Evolutionary conservation across 2,329 filamentous ascomycete species (phyloP), one percentile per base, ranked within the genome.

Genomic region (Ampelomyces quisqualis): DNA sequence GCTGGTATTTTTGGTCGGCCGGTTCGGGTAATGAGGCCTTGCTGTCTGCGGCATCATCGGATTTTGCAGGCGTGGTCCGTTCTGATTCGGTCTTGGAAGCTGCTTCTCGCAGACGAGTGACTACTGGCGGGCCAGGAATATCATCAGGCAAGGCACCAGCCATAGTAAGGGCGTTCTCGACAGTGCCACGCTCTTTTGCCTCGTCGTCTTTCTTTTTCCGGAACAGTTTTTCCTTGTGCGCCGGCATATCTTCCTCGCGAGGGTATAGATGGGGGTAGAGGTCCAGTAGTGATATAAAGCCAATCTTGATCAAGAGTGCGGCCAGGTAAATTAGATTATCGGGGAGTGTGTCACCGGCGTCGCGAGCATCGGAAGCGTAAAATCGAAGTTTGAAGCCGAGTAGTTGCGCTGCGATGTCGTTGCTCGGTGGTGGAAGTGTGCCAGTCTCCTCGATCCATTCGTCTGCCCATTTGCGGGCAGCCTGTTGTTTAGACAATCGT

Each of bases 331-430:
- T 88, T 3, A 98, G 77, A 56, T 98, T 98, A 26, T 93, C 88
- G 0, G 93, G 93, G 2, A 97, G 76, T 2, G 84, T 77, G 58
- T 97, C 93, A 1, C 79, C 74, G 38, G 83, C 78, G 45, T 88
- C 82, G 40, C 91, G 81, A 23, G 86, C 83, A 19, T 84, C 76
- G 0, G 89, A 94, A 27, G 88, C 86, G 63, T 98, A 98, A 68
- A 95, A 98, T 10, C 88, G 87, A 35, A 98, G 79, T 70, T 98
- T 98, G 77, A 98, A 98, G 3, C 93, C 93, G 10, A 98, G 82
- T 3, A 98, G 78, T 65, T 97, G 93, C 20, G 94, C 94, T 1
- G 93, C 93, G 44, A 94, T 88, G 29, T 85, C 82, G 64, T 96
- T 98, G 20, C 94, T 93, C 20, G 80, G 77, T 1, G 90, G 89